phyloP scores from a whole-genome alignment of 139 green algal genomes.

The Raphidocelis subcapitata region DNA sequence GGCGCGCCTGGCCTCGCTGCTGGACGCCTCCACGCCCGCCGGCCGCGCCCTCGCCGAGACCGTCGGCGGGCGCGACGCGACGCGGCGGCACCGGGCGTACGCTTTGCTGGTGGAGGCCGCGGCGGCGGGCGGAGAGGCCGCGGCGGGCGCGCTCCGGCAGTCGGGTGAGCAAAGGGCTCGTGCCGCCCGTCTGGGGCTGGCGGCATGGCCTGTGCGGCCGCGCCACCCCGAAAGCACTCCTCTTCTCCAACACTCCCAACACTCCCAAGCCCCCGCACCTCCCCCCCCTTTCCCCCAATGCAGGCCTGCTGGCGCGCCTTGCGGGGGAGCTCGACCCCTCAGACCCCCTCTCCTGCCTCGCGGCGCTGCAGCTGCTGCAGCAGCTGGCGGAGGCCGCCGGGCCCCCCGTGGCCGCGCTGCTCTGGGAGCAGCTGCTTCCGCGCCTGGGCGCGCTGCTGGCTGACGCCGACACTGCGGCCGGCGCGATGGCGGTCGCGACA shows the following conservation, averaged over 20 bases:
- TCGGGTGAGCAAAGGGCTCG: neutral
- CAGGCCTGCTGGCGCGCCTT: conserved; percentile 24
- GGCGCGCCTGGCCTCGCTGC: neutral
- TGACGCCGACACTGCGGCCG: conserved; percentile 6
- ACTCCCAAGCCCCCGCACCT: neutral
- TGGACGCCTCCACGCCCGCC: conserved; percentile 4
- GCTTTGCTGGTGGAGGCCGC: conserved; percentile 18
- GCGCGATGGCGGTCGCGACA: conserved; percentile 27
- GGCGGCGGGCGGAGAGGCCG: conserved; percentile 2
- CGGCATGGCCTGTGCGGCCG: neutral
- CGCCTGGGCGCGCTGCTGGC: conserved; percentile 19
- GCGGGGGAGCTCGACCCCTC: conserved; percentile 14
- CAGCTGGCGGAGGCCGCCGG: conserved; percentile 19
- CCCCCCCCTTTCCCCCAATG: neutral
- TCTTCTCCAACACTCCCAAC: neutral
- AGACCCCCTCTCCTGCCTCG: conserved; percentile 18
- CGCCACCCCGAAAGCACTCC: neutral
- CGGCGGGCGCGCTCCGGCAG: conserved; percentile 7
- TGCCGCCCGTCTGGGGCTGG: neutral
- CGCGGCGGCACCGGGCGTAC: conserved; percentile 14
- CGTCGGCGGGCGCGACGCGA: neutral
- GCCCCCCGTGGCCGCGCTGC: conserved; percentile 2
- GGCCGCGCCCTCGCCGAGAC: neutral
- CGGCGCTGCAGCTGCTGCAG: conserved; percentile 31
- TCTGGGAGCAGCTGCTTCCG: conserved; percentile 28